Evolutionary conservation across 495 filamentous ascomycete species (phyloP), one percentile per base, ranked within the genome.

Genomic region (Pseudomonodictys pantanalensis): DNA sequence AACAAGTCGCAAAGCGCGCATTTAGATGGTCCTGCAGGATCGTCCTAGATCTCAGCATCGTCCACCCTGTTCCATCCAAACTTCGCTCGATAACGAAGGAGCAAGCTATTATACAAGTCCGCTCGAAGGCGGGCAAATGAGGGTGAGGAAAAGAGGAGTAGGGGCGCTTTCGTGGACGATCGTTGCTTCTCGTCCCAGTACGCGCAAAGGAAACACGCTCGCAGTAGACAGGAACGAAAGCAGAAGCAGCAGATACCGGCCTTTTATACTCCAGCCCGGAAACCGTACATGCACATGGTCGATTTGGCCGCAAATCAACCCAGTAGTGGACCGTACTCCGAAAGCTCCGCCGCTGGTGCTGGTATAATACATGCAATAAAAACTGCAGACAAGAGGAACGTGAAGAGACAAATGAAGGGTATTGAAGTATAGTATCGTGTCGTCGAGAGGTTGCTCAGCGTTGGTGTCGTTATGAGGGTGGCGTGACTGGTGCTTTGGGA

Each of bases 401-500:
- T 12, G 29, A 42, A 46, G 29, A 25, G 33, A 24, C 20, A 29
- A 25, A 52, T 20, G 35, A 51, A 15, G 35, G 22, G 42, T 41
- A 22, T 26, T 25, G 22, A 20, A 4, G 15, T 39, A 35, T 35
- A 2, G 15, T 15, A 20, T 24, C 18, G 42, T 18, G 33, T 45
- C 24, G 18, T 26, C 3, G 47, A 12, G 25, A n/a, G 17, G 47
- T 26, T 44, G 46, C 41, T 30, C 29, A 20, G 33, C 17, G 23
- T 2, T 10, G n/a, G 29, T 32, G 48, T 46, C 41, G 46, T 52
- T 48, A 66, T 26, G 46, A 60, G 29, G 58, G 50, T 24, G 63
- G 57, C 22, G 58, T 66, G 29, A 52, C 44, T 25, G 63, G 57
- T 18, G 53, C 60, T 56, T 57, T 52, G n/a, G 63, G 53, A 12